A percentile compares a stretch with the other conserved stretches of the same genome.
These are phyloP conservation scores for Marasmius oreades DNA, from an alignment of 1,284 basidiomycete species.

Conservation along the genomic window DNA sequence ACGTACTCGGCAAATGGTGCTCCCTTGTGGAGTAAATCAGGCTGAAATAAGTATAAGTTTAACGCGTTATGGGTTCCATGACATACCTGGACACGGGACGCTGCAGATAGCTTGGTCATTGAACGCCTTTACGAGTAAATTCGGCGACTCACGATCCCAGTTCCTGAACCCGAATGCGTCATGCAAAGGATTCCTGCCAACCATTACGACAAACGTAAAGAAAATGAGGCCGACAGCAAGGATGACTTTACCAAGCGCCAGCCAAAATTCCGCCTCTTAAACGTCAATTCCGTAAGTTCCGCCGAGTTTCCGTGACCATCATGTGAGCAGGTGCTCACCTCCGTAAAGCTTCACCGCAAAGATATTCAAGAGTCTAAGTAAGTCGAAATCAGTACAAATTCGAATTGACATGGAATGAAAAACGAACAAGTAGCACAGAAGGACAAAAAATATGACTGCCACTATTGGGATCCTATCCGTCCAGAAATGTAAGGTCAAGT, in stretches of 20 bases:
- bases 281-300: too few species aligned
- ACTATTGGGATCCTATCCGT: constrained; percentile 43
- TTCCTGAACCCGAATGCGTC: constrained; percentile 59
- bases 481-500: constrained; percentile 44
- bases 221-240: constrained; percentile 56
- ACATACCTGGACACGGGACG: not conserved
- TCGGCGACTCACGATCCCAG: constrained; percentile 42
- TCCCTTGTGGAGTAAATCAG: constrained; percentile 20
- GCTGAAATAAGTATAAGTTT: not conserved
- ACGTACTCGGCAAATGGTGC: constrained; percentile 45
- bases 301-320: too few species aligned
- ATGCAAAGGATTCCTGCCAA: constrained; percentile 64
- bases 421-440: constrained; percentile 36
- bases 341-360: constrained; percentile 50
- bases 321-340: constrained; percentile 27
- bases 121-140: not conserved
- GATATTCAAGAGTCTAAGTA: constrained; percentile 36
- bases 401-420: not conserved
- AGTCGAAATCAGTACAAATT: not conserved
- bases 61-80: constrained; percentile 25
- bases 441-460: constrained; percentile 37
- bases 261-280: constrained; percentile 58
- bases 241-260: constrained; percentile 49
- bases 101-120: not conserved
- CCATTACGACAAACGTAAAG: constrained; percentile 60